phyloP scores from a whole-genome alignment of 1,284 basidiomycete genomes.

The Ceratobasidium sp. region DNA sequence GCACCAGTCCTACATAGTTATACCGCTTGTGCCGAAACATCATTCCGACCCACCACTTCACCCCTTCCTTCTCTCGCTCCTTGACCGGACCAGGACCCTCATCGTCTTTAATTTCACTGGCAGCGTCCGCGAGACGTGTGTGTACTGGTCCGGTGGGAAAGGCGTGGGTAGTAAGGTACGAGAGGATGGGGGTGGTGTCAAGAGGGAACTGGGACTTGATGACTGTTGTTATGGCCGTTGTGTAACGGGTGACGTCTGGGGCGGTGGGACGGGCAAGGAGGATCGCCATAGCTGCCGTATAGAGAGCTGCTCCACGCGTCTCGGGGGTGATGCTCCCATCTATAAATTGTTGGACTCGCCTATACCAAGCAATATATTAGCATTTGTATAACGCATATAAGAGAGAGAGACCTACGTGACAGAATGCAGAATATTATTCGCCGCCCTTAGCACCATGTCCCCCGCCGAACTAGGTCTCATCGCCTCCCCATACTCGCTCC shows the following conservation, averaged over 20 bases:
- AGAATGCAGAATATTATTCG: slow-evolving; percentile 55
- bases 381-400: slow-evolving; percentile 44
- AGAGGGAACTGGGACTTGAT: slow-evolving; percentile 40
- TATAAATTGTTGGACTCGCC: neutral
- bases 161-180: slow-evolving; percentile 21
- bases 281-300: slow-evolving; percentile 13
- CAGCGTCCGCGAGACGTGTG: slow-evolving; percentile 1
- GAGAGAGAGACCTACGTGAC: slow-evolving; percentile 46
- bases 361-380: neutral
- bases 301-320: slow-evolving; percentile 2
- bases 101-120: neutral
- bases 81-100: neutral
- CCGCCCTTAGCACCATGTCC: slow-evolving; percentile 59
- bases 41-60: slow-evolving; percentile 64
- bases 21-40: slow-evolving; percentile 60
- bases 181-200: slow-evolving; percentile 36
- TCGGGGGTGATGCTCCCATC: neutral
- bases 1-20: slow-evolving; percentile 62
- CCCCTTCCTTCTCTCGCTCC: slow-evolving; percentile 6
- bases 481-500: slow-evolving; percentile 47
- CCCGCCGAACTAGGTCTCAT: slow-evolving; percentile 52
- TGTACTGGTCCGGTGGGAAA: slow-evolving; percentile 22
- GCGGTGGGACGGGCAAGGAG: slow-evolving; percentile 12
- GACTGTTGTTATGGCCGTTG: slow-evolving; percentile 37
- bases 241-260: slow-evolving; percentile 22